Evolutionary conservation across 257 asterid species (phyloP), one percentile per base, ranked within the genome.

Genomic region (Linderniella brevidens): DNA sequence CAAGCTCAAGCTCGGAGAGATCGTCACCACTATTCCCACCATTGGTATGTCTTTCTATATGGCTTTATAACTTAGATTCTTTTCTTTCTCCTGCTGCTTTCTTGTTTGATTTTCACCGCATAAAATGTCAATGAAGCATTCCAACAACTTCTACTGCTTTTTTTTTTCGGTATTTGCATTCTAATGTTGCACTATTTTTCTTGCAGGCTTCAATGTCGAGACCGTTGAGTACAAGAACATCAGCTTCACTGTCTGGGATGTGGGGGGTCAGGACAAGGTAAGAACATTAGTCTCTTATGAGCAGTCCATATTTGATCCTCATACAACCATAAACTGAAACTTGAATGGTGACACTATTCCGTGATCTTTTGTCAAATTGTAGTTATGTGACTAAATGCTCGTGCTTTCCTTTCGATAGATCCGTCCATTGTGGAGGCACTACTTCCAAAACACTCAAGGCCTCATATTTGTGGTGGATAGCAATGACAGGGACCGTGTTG

Each of bases 381-480:
- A 25, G 32, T 25, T 25, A n/a, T n/a, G n/a, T 25, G 32, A 2
- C 32, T 25, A 25, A 25, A 25, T 25, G 32, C 32, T 25, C 32
- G 6, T 25, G 32, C 32, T 6, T 25, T 25, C 32, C 32, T 25
- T 62, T 59, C 58, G 56, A 48, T 69, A 86, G 94, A 86, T 86
- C 58, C 94, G 94, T 62, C 93, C 96, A 50, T 58, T 86, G 77
- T 86, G 96, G 96, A 82, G 96, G 80, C 94, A 82, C 79, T 86
- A 86, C 67, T 86, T 86, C 77, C 94, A 86, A 47, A 86, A 86
- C 78, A 81, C 92, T 9, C 96, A 86, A 65, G 94, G 96, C 48
- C 96, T 82, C 58, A 86, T 86, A 46, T 86, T 82, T 38, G 94
- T 82, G 42, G 93, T 86, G 52, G 96, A 86, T 61, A 86, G 94